phyloP scores from a whole-genome alignment of 2,329 filamentous ascomycete genomes.

The Pseudonectria foliicola region DNA sequence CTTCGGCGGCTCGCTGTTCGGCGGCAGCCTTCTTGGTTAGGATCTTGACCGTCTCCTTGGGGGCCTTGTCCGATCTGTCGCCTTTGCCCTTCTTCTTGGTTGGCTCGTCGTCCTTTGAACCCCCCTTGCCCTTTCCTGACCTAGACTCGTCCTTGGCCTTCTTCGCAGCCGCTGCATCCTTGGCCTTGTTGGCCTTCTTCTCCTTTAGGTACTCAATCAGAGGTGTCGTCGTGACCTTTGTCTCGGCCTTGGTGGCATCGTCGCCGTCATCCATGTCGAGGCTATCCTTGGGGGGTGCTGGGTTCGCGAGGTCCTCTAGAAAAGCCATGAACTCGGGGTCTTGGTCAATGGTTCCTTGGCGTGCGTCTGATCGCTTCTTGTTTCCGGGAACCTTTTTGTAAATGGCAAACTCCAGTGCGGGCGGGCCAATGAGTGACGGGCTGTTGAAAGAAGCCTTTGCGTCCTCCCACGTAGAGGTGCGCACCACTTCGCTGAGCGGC shows the following conservation, averaged over 20 bases:
- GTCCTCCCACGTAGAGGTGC: conserved; percentile 67
- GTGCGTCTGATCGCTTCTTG: conserved; percentile 69
- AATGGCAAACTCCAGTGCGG: conserved; percentile 71
- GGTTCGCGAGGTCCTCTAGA: conserved; percentile 77
- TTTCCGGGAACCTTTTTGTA: conserved; percentile 76
- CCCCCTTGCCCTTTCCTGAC: conserved; percentile 39
- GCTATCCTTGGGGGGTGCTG: conserved; percentile 38
- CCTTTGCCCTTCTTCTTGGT: conserved; percentile 57
- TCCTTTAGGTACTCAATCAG: conserved; percentile 85
- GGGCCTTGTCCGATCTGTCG: conserved; percentile 43
- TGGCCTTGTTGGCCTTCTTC: conserved; percentile 73
- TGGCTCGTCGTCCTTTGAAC: conserved; percentile 39
- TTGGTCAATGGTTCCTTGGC: conserved; percentile 92
- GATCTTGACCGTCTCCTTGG: conserved; percentile 56
- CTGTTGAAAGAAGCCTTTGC: conserved; percentile 69
- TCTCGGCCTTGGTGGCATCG: conserved; percentile 39
- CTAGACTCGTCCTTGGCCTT: conserved; percentile 51
- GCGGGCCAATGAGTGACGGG: conserved; percentile 67
- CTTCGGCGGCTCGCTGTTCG: conserved; percentile 43
- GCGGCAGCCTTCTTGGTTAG: conserved; percentile 51
- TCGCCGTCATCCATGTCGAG: conserved; percentile 35
- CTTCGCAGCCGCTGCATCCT: conserved; percentile 40
- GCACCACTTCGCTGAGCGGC: conserved; percentile 62
- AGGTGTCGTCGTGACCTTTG: conserved; percentile 73
- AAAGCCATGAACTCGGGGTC: conserved; percentile 95